Base-by-base conservation (phyloP, 192 early-diverging fungal genomes). In the Backusella morwellensis region DNA sequence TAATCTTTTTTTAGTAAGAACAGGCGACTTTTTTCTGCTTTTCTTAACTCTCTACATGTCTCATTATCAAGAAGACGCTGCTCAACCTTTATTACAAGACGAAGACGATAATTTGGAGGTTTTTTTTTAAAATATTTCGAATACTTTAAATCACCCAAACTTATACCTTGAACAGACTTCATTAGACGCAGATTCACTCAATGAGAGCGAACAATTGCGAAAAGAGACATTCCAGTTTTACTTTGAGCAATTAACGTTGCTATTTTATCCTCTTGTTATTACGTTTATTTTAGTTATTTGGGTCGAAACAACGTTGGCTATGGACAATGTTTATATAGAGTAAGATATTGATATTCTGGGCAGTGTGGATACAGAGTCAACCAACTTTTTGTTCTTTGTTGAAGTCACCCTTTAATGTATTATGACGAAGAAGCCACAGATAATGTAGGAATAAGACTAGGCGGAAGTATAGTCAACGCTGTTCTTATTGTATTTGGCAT, bases 211-310 rank as follows among this genome's bases (percentile, higher is more conserved):
- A 17, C 15, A 68, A 68, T 35, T 35, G 14, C 29, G 66, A 44
- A 72, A 44, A 50, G 44, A 72, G 29, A 14, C 32, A 3, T 14
- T 72, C 29, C 41, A 47, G 4, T 72, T 72, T 47, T 72, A 72
- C 32, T 29, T 72, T 42, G 44, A 72, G 3, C 70, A 72, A 32
- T 34, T 72, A 15, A 72, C 70, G 17, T 35, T 72, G 12, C 19
- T 72, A 29, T 72, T 72, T 52, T 72, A 72, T 72, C 70, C 70
- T 47, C 26, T 72, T 14, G 29, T 52, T 29, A 29, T 72, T 19
- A 72, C 70, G 0, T 72, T 72, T 72, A 11, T 1, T 29, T 17
- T 72, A 9, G 44, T 72, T 32, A 50, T 40, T 47, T 72, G 70
- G 70, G 17, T 72, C 11, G 70, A 72, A 32, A 72, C 40, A 21